phyloP scores from a whole-genome alignment of 805 yeast species.

The Tetrapisispora iriomotensis region DNA sequence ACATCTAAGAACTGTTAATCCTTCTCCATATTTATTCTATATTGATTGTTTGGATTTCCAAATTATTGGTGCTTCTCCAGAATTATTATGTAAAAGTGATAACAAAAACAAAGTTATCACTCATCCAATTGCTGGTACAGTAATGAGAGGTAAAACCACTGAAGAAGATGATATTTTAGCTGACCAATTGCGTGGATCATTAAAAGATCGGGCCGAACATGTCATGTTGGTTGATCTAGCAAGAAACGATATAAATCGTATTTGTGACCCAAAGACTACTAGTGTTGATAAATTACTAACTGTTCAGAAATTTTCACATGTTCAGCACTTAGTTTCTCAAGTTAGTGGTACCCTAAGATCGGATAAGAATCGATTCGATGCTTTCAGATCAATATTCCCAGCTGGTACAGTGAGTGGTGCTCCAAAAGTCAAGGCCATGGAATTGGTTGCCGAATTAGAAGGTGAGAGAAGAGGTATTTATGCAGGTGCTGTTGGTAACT shows the following conservation, averaged over 20 bases:
- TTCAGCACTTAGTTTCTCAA: conserved; percentile 91
- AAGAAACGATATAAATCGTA: conserved; percentile 88
- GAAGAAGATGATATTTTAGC: conserved; percentile 90
- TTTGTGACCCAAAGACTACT: conserved; percentile 81
- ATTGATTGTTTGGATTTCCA: conserved; percentile 88
- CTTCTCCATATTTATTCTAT: conserved; percentile 94
- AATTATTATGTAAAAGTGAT: conserved; percentile 78
- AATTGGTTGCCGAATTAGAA: conserved; percentile 80
- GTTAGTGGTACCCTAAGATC: conserved; percentile 83
- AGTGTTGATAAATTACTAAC: conserved; percentile 80
- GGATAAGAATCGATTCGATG: conserved; percentile 87
- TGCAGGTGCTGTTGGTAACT: conserved; percentile 98
- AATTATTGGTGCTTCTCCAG: conserved; percentile 96
- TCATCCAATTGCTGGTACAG: conserved; percentile 98
- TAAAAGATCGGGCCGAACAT: conserved; percentile 95
- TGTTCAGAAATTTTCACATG: conserved; percentile 91
- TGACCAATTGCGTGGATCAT: conserved; percentile 54
- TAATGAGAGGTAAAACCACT: conserved; percentile 76
- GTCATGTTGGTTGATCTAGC: conserved; percentile 98
- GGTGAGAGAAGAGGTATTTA: conserved; percentile 90
- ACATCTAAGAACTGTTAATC: conserved; percentile 90
- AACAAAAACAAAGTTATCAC: conserved; percentile 64
- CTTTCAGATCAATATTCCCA: conserved; percentile 95
- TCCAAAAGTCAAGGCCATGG: conserved; percentile 96
- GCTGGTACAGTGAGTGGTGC: conserved; percentile 99